phyloP scores from a whole-genome alignment of 192 early-diverging fungal genomes.

The Spizellomyces sp. region DNA sequence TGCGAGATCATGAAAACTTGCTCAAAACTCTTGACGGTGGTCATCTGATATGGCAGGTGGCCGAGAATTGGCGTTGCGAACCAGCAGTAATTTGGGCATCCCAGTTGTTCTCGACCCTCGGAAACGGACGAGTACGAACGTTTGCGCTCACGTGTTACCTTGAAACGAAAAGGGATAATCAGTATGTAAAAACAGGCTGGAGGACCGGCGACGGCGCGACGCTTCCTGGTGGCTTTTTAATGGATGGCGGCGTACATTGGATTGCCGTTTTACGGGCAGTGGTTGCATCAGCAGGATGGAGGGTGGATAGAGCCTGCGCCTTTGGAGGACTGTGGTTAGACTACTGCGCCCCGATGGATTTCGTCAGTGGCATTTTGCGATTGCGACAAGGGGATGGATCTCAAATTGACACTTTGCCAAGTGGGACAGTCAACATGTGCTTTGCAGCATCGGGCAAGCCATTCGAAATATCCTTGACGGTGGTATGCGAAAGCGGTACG shows the following conservation, averaged over 20 bases:
- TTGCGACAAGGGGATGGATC: neutral
- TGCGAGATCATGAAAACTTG: neutral
- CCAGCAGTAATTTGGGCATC: constrained; percentile 1
- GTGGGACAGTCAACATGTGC: constrained; percentile 18
- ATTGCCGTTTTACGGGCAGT: constrained; percentile 15
- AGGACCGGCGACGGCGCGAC: neutral
- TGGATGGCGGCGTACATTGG: constrained; percentile 30
- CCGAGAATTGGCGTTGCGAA: constrained; percentile 25
- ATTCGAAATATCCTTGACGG: constrained; percentile 8
- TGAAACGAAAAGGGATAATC: constrained; percentile 13
- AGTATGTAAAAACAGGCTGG: constrained; percentile 25
- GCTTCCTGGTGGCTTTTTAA: constrained; percentile 16
- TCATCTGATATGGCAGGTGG: constrained; percentile 14
- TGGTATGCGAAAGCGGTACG: constrained; percentile 19
- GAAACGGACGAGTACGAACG: constrained; percentile 11
- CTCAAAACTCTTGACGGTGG: neutral
- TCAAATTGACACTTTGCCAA: neutral
- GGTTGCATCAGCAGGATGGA: neutral
- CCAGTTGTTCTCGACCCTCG: neutral
- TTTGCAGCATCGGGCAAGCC: constrained; percentile 16
- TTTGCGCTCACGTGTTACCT: constrained; percentile 6
- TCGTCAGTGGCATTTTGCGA: neutral
- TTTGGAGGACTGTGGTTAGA: neutral
- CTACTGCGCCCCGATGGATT: constrained; percentile 23
- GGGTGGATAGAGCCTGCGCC: neutral